phyloP scores from a whole-genome alignment of 192 early-diverging fungal species.

The Umbelopsis sp. region DNA sequence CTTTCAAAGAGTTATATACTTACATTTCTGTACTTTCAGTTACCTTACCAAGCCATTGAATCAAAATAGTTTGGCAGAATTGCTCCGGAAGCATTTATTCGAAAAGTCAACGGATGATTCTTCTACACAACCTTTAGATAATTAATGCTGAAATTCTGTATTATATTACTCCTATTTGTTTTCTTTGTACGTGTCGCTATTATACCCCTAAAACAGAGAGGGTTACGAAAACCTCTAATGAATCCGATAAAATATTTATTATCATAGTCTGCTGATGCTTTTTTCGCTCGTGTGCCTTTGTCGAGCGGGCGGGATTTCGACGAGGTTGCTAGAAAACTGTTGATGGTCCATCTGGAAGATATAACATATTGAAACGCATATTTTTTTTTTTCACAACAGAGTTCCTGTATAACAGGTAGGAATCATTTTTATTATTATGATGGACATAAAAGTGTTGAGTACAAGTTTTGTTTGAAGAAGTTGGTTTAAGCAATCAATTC shows the following conservation, averaged over 20 bases:
- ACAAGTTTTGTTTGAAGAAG: background rate
- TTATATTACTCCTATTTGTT: background rate
- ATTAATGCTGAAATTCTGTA: background rate
- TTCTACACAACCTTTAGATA: background rate
- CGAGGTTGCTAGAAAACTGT: too few species aligned
- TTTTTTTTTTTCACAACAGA: background rate
- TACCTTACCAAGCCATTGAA: conserved; percentile 40
- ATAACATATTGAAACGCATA: background rate
- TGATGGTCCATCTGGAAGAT: background rate
- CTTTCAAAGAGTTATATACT: background rate
- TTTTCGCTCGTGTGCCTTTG: too few species aligned
- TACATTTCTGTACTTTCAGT: background rate
- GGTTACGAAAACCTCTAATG: too few species aligned
- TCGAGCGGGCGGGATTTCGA: too few species aligned
- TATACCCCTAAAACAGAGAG: background rate
- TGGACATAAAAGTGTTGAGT: conserved; percentile 7
- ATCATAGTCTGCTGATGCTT: too few species aligned
- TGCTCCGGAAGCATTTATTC: conserved; percentile 37
- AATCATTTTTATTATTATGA: conserved; percentile 23
- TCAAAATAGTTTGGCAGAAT: conserved; percentile 40
- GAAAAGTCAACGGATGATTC: background rate
- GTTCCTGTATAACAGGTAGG: background rate
- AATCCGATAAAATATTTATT: too few species aligned
- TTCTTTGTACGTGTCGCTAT: background rate
- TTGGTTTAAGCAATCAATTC: conserved; percentile 55